Evolutionary conservation across 352 stramenopile species (phyloP), one percentile per base, ranked within the genome.

Genomic region (Pythium brachiatum): DNA sequence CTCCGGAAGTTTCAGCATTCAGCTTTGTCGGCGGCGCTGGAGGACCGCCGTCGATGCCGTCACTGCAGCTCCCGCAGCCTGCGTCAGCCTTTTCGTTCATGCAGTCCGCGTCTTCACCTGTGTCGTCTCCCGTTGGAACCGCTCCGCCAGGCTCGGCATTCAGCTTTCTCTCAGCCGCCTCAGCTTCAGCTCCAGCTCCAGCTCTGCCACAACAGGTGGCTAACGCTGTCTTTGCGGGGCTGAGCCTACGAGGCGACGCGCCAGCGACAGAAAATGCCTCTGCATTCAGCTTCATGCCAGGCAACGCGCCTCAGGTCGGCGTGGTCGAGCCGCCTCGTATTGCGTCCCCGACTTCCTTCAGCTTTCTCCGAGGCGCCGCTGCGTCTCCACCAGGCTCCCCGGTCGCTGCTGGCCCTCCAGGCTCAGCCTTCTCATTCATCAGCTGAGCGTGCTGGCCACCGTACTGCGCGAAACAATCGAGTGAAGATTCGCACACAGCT

Each of bases 291-390:
- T 84, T 90, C 56, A 69, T 90, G 31, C 77, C 80, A 0, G 75
- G 66, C 25, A 63, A 65, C 15, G 25, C 52, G 5, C 48, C 52
- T 71, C 23, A 55, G 57, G 48, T 29, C 39, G 16, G 53, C 58
- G 44, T 74, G 68, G 26, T 58, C 64, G 52, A 82, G 41, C 66
- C 80, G 51, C 56, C 75, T 3, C 65, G 75, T 8, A 63, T 74
- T 20, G 64, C 75, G 29, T 91, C 79, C 7, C 81, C 79, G 3
- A 89, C 78, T 0, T 76, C 70, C 5, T 89, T 91, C 63, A 73
- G 76, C 36, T 89, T 91, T 47, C 47, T 91, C 32, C 68, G 64
- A n/a, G 65, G 57, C 46, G 74, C 63, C 21, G 32, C 59, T 25
- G 73, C 72, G 7, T 76, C 74, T 8, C 70, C 74, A 2, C 72